These are phyloP conservation scores for Orbilia oligospora DNA, from an alignment of 2,329 filamentous ascomycete species.

Conservation along the genomic window DNA sequence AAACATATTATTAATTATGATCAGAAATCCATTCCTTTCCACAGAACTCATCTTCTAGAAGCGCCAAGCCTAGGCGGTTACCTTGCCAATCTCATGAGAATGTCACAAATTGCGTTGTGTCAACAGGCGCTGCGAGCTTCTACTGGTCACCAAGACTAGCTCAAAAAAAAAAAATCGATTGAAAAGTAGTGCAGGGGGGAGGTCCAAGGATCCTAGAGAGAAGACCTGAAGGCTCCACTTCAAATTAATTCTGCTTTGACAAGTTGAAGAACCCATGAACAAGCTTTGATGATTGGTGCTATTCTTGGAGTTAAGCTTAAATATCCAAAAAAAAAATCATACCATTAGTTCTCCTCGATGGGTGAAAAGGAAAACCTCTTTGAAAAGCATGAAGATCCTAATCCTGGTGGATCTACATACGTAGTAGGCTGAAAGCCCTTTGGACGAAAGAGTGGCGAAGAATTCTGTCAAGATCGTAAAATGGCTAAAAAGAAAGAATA, in stretches of 20 bases:
- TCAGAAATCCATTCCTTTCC: not conserved
- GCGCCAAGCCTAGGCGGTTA: slow-evolving; percentile 36
- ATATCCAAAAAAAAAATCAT: slow-evolving; percentile 23
- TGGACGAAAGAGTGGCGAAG: slow-evolving; percentile 18
- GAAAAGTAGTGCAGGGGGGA: not conserved
- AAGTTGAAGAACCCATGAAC: not conserved
- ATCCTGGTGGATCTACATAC: not conserved
- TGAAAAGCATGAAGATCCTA: slow-evolving; percentile 7
- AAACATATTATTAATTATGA: slow-evolving; percentile 1
- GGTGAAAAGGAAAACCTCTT: slow-evolving; percentile 5
- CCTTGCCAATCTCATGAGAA: not conserved
- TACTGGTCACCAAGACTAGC: slow-evolving; percentile 14
- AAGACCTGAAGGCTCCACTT: slow-evolving; percentile 19
- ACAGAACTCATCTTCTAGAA: slow-evolving; percentile 30
- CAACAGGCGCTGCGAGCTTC: slow-evolving; percentile 29
- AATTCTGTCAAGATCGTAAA: not conserved
- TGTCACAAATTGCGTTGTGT: slow-evolving; percentile 56
- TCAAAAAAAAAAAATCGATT: slow-evolving; percentile 2
- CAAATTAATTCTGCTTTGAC: not conserved
- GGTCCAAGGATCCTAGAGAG: slow-evolving; percentile 10
- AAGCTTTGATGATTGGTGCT: slow-evolving; percentile 38
- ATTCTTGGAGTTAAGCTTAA: slow-evolving; percentile 59
- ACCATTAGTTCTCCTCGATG: not conserved
- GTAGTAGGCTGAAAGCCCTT: not conserved
- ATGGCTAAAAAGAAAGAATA: not conserved